Conservation (phyloP, 768 basidiomycete species). For the Lentinula lateritia region DNA sequence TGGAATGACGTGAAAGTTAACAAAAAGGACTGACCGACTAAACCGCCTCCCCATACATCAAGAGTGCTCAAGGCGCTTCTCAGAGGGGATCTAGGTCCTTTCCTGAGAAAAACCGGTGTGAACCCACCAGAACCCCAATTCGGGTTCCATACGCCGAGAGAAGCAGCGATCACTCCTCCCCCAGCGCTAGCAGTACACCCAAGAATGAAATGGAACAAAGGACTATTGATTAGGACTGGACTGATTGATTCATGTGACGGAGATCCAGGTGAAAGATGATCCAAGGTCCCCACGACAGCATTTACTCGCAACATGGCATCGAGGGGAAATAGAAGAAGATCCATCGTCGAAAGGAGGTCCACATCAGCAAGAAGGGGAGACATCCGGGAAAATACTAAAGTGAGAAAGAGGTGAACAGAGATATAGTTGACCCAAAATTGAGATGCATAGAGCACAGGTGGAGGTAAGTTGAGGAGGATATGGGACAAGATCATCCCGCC, state of each 20-base stretch:
- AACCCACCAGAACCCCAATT: slow-evolving; percentile 33
- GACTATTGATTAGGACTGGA: slow-evolving; percentile 29
- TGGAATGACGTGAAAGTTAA: background rate
- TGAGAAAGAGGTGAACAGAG: slow-evolving; percentile 38
- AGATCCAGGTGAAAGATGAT: slow-evolving; percentile 24
- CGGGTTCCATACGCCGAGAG: slow-evolving; percentile 36
- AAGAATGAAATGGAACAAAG: slow-evolving; percentile 40
- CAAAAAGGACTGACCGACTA: slow-evolving; percentile 29
- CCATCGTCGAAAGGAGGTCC: slow-evolving; percentile 26
- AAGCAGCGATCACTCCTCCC: slow-evolving; percentile 39
- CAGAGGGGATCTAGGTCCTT: slow-evolving; percentile 26
- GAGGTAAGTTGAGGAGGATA: slow-evolving; percentile 36
- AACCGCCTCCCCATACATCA: slow-evolving; percentile 48
- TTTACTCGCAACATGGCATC: slow-evolving; percentile 43
- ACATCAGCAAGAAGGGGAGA: background rate
- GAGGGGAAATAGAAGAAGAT: slow-evolving; percentile 42
- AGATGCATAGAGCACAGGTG: slow-evolving; percentile 40
- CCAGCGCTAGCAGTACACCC: slow-evolving; percentile 43
- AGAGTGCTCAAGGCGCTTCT: slow-evolving; percentile 32
- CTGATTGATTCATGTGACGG: slow-evolving; percentile 19
- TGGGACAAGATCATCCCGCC: slow-evolving; percentile 41
- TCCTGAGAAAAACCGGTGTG: slow-evolving; percentile 40
- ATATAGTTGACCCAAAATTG: slow-evolving; percentile 44
- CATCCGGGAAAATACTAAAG: slow-evolving; percentile 31
- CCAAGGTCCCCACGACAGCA: slow-evolving; percentile 31